Base-by-base conservation (phyloP, 768 basidiomycete genomes). In the Russula ochroleuca region DNA sequence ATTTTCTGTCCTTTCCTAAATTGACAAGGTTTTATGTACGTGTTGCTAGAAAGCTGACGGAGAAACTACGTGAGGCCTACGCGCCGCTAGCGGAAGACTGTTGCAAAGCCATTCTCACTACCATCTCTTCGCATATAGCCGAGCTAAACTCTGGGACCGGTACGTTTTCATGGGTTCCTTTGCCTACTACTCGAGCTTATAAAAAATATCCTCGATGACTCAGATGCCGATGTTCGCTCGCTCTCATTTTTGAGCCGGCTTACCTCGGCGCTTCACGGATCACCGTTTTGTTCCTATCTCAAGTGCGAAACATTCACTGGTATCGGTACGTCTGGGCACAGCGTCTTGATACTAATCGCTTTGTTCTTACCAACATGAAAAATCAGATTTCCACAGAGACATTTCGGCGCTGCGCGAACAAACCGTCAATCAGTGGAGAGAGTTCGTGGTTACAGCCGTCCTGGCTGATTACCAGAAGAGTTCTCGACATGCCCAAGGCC, bases 1-100 rank as follows among this genome's bases (percentile, higher is more conserved):
- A 37, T 33, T 50, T 43, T 15, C 4, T 13, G 21, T 49, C 13
- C n/a, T 21, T n/a, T 21, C n/a, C 43, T 25, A 11, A 25, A 11
- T 19, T 7, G n/a, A 53, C 11, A 5, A 11, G 15, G 10, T 35
- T 60, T 60, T 31, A 64, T 9, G 83, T 81, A 50, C 83, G 84
- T 71, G 82, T 83, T 19, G 78, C 83, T 72, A 85, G 85, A 76
- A 64, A 71, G 66, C 75, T 83, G 62, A 83, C 83, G 11, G 71
- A 80, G 73, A 74, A 70, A 68, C 72, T 86, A 64, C 78, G 80
- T 66, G 58, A 59, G 51, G 74, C 59, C 14, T 65, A 65, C 15
- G 54, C 19, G 1, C 59, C 64, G 19, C 64, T 65, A n/a, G 47
- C 59, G 37, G 64, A 61, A 19, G 54, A 33, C 19, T 61, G 64